Evolutionary conservation across 2,329 filamentous ascomycete species (phyloP), one percentile per base, ranked within the genome.

Genomic region (Neonectria faginata): DNA sequence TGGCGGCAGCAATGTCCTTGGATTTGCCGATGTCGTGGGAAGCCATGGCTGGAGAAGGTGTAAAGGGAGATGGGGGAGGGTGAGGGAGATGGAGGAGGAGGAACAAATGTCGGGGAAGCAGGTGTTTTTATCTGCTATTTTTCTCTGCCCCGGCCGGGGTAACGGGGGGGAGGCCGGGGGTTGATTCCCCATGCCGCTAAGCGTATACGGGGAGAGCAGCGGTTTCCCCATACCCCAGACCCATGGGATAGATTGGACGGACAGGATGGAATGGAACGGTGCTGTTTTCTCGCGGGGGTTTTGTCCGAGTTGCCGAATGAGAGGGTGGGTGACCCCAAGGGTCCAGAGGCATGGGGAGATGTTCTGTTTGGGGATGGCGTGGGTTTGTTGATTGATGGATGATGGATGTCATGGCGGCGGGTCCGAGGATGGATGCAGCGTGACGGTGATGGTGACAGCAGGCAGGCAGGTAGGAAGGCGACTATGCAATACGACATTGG

Each of bases 41-140:
- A 47, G 67, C 29, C 68, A 69, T 69, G 29, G 50, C 45, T 44
- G 8, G 11, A 42, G 25, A 25, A 25, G 4, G 5, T 25, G 5
- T 25, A 25, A 25, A 25, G 25, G 25, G 25, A 25, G 22, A 25
- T 25, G 20, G 20, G 22, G 22, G n/a, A n/a, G 22, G 22, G 22
- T 25, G 22, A 25, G 22, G 22, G 22, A 25, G 25, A 25, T 5
- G 25, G 25, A 25, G 25, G 25, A 25, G 2, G 1, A 6, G 5
- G 1, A 25, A 25, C 25, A 58, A 36, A 27, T 18, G 55, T 29
- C 55, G 39, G 14, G 51, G 56, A 29, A 10, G 25, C 33, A 11
- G 16, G 5, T 8, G 41, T 47, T 62, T 56, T 65, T 57, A 61
- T 57, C 62, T 61, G 31, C 52, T n/a, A 50, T 12, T 22, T 12